phyloP scores from a whole-genome alignment of 1,284 basidiomycete species.

The Vanrija humicola region DNA sequence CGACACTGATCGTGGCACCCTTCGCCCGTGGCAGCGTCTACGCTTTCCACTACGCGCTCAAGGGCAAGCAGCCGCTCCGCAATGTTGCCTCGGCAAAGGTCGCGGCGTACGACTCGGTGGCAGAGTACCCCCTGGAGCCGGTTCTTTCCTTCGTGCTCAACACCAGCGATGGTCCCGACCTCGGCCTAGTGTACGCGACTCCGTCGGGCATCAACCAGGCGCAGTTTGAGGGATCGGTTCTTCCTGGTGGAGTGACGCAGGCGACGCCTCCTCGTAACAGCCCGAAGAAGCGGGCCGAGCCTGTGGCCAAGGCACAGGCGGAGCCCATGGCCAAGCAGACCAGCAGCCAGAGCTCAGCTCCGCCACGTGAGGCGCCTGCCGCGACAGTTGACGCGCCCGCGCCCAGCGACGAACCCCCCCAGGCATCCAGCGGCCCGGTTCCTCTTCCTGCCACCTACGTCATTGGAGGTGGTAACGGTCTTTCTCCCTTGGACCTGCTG shows the following conservation, averaged over 20 bases:
- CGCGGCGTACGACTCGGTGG: constrained; percentile 27
- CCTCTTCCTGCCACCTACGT: background rate
- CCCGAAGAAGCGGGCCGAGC: background rate
- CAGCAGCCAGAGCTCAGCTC: background rate
- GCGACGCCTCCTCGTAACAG: background rate
- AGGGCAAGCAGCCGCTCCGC: constrained; percentile 31
- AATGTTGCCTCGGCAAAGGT: constrained; percentile 8
- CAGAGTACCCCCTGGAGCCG: constrained; percentile 32
- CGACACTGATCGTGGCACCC: constrained; percentile 32
- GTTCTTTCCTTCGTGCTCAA: constrained; percentile 25
- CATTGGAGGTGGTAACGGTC: background rate
- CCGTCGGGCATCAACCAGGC: constrained; percentile 30
- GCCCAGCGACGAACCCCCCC: background rate
- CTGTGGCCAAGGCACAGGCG: background rate
- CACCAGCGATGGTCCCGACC: constrained; percentile 22
- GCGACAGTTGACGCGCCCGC: background rate
- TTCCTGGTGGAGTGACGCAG: background rate
- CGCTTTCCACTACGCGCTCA: constrained; percentile 39
- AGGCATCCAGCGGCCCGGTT: background rate
- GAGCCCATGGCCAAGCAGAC: constrained; percentile 1
- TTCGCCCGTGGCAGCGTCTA: constrained; percentile 29
- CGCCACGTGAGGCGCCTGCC: background rate
- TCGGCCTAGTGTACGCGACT: constrained; percentile 27
- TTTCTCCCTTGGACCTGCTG: constrained; percentile 9
- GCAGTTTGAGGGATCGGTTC: constrained; percentile 13